These are phyloP conservation scores for Periglandula ipomoeae DNA, from an alignment of 2,329 filamentous ascomycete genomes.

Conservation along the genomic window DNA sequence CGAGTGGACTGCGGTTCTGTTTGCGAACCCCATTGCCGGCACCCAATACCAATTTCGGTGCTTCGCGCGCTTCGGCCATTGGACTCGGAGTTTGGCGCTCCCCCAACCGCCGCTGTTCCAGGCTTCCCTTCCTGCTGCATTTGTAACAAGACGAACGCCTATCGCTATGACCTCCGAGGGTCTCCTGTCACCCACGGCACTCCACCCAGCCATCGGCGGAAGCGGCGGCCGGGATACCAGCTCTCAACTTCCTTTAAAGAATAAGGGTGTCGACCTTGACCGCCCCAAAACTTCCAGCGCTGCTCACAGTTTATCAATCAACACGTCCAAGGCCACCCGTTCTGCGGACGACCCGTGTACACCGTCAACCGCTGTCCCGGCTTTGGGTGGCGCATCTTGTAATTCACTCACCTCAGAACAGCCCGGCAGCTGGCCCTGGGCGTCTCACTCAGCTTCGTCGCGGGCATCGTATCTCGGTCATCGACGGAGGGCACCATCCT, in stretches of 20 bases:
- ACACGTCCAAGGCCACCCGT: slow-evolving; percentile 13
- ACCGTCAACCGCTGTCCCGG: slow-evolving; percentile 16
- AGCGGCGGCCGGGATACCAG: slow-evolving; percentile 15
- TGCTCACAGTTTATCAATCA: slow-evolving; percentile 12
- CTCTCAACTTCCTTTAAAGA: slow-evolving; percentile 5
- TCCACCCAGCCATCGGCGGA: slow-evolving; percentile 40
- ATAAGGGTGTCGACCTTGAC: slow-evolving; percentile 10
- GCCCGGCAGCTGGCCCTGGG: slow-evolving; percentile 2
- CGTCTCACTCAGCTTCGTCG: not conserved
- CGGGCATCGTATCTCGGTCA: slow-evolving; percentile 18
- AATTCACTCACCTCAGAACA: slow-evolving; percentile 3
- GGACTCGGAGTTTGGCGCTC: slow-evolving; percentile 15
- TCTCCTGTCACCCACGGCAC: slow-evolving; percentile 35
- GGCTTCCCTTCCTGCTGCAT: not conserved
- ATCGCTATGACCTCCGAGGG: slow-evolving; percentile 23
- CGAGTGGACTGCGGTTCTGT: not conserved
- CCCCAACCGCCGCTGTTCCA: not conserved
- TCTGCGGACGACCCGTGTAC: slow-evolving; percentile 12
- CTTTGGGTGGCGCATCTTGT: slow-evolving; percentile 17
- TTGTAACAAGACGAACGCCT: not conserved
- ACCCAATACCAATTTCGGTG: slow-evolving; percentile 15
- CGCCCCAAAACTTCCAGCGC: slow-evolving; percentile 12
- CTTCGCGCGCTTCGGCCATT: slow-evolving; percentile 17
- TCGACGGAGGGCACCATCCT: slow-evolving; percentile 44
- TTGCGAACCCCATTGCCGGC: not conserved